Conservation (phyloP, 371 early-diverging fungal species). For the Mucor indicus region DNA sequence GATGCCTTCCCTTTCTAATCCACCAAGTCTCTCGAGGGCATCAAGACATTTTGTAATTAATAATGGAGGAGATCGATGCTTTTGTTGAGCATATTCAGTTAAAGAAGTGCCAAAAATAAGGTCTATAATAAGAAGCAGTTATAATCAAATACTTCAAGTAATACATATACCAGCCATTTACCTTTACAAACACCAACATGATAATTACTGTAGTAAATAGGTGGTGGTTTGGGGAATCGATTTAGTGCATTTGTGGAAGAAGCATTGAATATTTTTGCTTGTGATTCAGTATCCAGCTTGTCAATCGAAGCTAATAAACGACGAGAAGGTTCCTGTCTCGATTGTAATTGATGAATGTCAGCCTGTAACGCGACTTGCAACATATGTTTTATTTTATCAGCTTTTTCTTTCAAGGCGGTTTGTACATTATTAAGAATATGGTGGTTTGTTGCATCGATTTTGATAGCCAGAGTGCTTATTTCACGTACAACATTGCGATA, state of each 20-base stretch:
- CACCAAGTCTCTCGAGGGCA: constrained; percentile 61
- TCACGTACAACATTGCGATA: constrained; percentile 31
- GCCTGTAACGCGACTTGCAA: constrained; percentile 11
- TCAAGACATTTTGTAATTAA: constrained; percentile 57
- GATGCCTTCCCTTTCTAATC: constrained; percentile 64
- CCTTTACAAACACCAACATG: constrained; percentile 35
- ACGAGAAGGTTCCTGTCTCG: constrained; percentile 4
- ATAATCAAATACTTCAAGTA: neutral
- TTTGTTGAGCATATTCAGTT: constrained; percentile 45
- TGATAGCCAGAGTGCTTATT: constrained; percentile 15
- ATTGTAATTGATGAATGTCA: constrained; percentile 7
- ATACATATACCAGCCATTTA: neutral
- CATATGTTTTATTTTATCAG: constrained; percentile 9
- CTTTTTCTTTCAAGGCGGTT: constrained; percentile 11
- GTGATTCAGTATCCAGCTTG: constrained; percentile 3
- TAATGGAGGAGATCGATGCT: constrained; percentile 50
- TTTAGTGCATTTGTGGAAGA: neutral
- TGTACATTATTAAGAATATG: constrained; percentile 19
- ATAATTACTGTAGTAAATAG: constrained; percentile 22
- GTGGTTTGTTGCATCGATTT: constrained; percentile 19
- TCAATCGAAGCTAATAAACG: constrained; percentile 4
- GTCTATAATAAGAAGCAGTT: constrained; percentile 25
- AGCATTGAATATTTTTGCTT: constrained; percentile 6
- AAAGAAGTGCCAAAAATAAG: constrained; percentile 62
- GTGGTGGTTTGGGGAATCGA: constrained; percentile 7